Evolutionary conservation across 768 basidiomycete species (phyloP), one percentile per base, ranked within the genome.

Genomic region (Pleurotus eryngii): DNA sequence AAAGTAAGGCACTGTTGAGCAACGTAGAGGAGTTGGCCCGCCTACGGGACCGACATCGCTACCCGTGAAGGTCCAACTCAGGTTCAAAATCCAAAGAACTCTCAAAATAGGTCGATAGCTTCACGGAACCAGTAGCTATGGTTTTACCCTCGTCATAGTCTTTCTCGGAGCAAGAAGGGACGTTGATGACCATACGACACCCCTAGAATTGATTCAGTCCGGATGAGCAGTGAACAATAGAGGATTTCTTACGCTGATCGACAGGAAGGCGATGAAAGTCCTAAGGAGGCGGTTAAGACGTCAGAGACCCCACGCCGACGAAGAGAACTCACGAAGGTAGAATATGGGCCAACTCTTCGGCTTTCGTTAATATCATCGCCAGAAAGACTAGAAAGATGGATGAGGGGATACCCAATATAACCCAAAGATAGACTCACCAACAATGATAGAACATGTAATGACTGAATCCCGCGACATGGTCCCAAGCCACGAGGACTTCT

Each of bases 151-250:
- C 9, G 8, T 8, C 42, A 1, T 22, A n/a, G 9, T n/a, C 42
- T 6, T 45, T 45, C 20, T 37, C 22, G 39, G 35, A 24, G 17
- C n/a, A 17, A n/a, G 51, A 54, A 20, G 42, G 35, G 17, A 38
- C 37, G 51, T 54, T 54, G 17, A 42, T 42, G 8, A 54, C 42
- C 51, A 54, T 54, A 17, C 51, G 51, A 24, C 51, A 54, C 0
- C 51, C 51, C 51, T 54, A 42, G 17, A 11, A 42, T n/a, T 5
- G 14, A n/a, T 30, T n/a, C n/a, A 51, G 12, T 18, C 14, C 1
- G 4, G 11, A 15, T 17, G 49, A 50, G 12, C 3, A 37, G 17
- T 38, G 27, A 20, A 17, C 15, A 12, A 12, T 5, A 7, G 11
- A 20, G 30, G 8, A 12, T 11, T 2, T 26, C 49, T 14, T 5